Percentiles rank a stretch among this genome's conserved stretches.
phyloP scores from a whole-genome alignment of 2,329 filamentous ascomycete species.

The Nigrograna mackinnonii region DNA sequence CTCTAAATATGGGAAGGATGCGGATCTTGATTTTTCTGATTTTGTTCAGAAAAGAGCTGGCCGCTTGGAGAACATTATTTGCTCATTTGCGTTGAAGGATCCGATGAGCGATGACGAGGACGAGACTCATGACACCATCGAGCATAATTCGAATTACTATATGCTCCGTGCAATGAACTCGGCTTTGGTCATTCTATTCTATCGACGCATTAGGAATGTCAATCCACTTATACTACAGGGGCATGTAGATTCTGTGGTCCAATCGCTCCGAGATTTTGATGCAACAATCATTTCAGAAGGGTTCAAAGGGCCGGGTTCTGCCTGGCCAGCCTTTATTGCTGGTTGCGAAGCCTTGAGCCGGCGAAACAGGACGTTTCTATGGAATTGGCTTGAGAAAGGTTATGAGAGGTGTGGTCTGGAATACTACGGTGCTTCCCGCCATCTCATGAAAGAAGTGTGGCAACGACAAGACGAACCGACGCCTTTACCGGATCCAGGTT shows the following conservation, averaged over 20 bases:
- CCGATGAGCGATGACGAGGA: constrained; percentile 1
- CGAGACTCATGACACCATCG: neutral
- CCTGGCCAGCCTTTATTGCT: constrained; percentile 1
- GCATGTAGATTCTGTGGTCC: constrained; percentile 27
- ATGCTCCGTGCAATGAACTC: constrained; percentile 46
- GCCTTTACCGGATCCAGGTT: constrained; percentile 1
- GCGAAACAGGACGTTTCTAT: constrained; percentile 12
- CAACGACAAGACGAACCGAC: neutral
- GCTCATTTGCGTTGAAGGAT: constrained; percentile 14
- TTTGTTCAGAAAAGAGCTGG: constrained; percentile 15
- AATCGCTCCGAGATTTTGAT: constrained; percentile 11
- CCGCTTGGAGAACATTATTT: constrained; percentile 17
- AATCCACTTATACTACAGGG: constrained; percentile 47
- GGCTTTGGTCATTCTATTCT: constrained; percentile 51
- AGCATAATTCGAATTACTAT: constrained; percentile 9
- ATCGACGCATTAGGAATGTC: constrained; percentile 47
- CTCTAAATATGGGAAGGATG: constrained; percentile 8
- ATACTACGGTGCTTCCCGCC: constrained; percentile 5
- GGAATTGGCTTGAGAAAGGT: constrained; percentile 17
- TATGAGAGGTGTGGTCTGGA: constrained; percentile 6
- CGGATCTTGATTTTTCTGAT: constrained; percentile 13
- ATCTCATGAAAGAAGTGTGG: neutral
- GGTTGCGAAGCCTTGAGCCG: neutral
- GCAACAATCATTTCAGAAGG: constrained; percentile 23
- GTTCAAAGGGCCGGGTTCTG: constrained; percentile 6